phyloP scores from a whole-genome alignment of 441 rosid species.

The Bocquillonia castaneifolia region DNA sequence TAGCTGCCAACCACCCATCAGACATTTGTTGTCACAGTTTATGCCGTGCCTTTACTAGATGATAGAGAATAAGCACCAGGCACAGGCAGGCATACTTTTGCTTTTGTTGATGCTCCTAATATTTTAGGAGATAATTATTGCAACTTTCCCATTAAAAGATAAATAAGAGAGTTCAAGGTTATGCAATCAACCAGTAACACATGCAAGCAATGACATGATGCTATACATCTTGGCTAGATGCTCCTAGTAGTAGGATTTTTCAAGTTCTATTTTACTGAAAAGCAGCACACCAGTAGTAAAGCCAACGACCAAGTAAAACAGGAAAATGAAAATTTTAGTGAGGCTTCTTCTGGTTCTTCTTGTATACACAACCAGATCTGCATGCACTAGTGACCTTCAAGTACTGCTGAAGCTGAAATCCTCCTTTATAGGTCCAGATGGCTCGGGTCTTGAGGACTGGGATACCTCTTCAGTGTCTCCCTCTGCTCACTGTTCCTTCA shows the following conservation, averaged over 20 bases:
- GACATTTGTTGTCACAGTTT: too few species aligned
- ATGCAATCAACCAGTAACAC: neutral
- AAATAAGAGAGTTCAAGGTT: neutral
- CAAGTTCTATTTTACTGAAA: too few species aligned
- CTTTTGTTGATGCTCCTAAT: too few species aligned
- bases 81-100: too few species aligned
- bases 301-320: neutral
- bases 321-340: slow-evolving; percentile 31
- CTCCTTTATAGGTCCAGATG: slow-evolving; percentile 44
- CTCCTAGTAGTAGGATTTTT: too few species aligned
- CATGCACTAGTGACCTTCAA: slow-evolving; percentile 44
- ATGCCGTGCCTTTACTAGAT: too few species aligned
- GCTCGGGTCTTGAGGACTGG: slow-evolving; percentile 67
- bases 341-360: slow-evolving; percentile 20
- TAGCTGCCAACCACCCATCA: too few species aligned
- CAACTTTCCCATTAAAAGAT: too few species aligned
- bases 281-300: neutral
- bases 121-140: too few species aligned
- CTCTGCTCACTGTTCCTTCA: slow-evolving; percentile 50
- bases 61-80: too few species aligned
- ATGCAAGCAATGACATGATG: neutral
- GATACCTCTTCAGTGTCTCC: slow-evolving; percentile 22
- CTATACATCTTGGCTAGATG: neutral
- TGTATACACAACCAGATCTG: slow-evolving; percentile 22
- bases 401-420: slow-evolving; percentile 58